Evolutionary conservation across 2,329 filamentous ascomycete species (phyloP), one percentile per base, ranked within the genome.

Genomic region (Calonectria pteridis): DNA sequence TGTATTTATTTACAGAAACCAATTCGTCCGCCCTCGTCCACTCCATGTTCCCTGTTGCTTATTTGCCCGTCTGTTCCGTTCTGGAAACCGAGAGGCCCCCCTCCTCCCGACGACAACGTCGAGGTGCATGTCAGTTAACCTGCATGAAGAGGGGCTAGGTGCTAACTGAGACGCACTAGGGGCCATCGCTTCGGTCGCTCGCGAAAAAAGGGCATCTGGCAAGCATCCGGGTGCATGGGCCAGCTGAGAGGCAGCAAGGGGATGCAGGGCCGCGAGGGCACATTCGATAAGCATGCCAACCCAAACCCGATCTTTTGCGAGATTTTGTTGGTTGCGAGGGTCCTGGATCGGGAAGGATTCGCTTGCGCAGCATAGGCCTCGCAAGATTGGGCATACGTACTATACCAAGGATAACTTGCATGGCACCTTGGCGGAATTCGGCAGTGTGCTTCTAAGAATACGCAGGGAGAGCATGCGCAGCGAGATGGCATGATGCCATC

Each of bases 371-470:
- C 43, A 53, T 64, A 35, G 62, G 16, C 26, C 16, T 53, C 68
- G 7, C 18, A 66, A 75, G 68, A 75, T 75, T 72, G 67, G 14
- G 65, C 29, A 75, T 69, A 43, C 68, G 64, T 62, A 62, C 33
- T 20, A 40, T 18, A 26, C 63, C 31, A 51, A 63, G 70, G 46
- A 69, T 59, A 40, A 40, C 35, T 18, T 31, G 20, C 35, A 20
- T 68, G 13, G 53, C 26, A 14, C 1, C 20, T 16, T 46, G 35
- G 31, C 20, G 23, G 26, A 43, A 28, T 13, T 40, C 46, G 64
- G 43, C 55, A 62, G 26, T 23, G 14, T n/a, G 23, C 18, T 62
- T 62, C 55, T 40, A 62, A 40, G 55, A 62, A 62, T 62, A 62
- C 14, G 13, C 55, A 62, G 55, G 55, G 33, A n/a, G 55, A 62